These are phyloP conservation scores for Rhizoclosmatium sp. DNA, from an alignment of 192 early-diverging fungal species.

Conservation along the genomic window DNA sequence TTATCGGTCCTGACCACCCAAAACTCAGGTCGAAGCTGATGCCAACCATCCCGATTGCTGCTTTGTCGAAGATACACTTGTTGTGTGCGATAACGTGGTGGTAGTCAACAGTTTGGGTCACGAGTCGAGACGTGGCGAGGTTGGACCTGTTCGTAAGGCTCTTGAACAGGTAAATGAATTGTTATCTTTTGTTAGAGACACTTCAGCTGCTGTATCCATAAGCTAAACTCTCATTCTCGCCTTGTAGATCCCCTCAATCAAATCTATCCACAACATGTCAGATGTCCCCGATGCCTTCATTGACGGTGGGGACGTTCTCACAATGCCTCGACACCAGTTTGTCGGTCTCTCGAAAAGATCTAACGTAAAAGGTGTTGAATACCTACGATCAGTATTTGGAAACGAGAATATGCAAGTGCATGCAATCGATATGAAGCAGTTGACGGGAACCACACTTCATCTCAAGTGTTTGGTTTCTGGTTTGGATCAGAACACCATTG, in stretches of 20 bases:
- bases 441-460: slow-evolving; percentile 44
- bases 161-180: slow-evolving; percentile 13
- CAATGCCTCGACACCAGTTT: slow-evolving; percentile 40
- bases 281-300: slow-evolving; percentile 15
- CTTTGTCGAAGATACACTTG: slow-evolving; percentile 54
- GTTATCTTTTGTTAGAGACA: neutral
- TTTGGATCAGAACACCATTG: slow-evolving; percentile 22
- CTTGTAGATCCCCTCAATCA: neutral
- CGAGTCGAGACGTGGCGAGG: slow-evolving; percentile 35
- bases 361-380: slow-evolving; percentile 40
- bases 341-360: slow-evolving; percentile 52
- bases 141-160: slow-evolving; percentile 14
- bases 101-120: slow-evolving; percentile 48
- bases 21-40: slow-evolving; percentile 37
- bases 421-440: slow-evolving; percentile 31
- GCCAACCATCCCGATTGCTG: slow-evolving; percentile 49
- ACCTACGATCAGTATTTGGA: slow-evolving; percentile 7
- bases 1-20: neutral
- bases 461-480: slow-evolving; percentile 49
- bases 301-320: slow-evolving; percentile 53
- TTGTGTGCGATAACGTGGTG: slow-evolving; percentile 34
- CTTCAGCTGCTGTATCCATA: neutral
- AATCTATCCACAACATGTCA: slow-evolving; percentile 37
- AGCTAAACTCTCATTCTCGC: neutral
- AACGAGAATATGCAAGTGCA: neutral